Base-by-base conservation (phyloP, 2,329 filamentous ascomycete species). In the Parastagonospora avenae region DNA sequence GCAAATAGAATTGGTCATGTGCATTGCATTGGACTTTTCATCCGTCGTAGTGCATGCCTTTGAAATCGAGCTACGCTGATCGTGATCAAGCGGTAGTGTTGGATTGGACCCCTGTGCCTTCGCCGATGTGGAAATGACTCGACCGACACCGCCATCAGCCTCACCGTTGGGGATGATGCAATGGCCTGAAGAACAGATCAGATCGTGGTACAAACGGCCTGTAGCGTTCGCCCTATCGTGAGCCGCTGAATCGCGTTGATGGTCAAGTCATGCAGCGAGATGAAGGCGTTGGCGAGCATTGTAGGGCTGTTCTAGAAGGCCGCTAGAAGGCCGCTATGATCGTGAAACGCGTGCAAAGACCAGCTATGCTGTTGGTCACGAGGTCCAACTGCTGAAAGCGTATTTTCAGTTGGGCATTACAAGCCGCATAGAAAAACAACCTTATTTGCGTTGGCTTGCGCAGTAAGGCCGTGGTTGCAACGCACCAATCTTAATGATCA, bases 241-340 rank as follows among this genome's bases (percentile, higher is more conserved):
- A 40, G 47, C 42, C 19, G 27, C 48, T 46, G 56, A 60, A 53
- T 59, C 50, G 55, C 55, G 54, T 48, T 40, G 42, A 42, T 39
- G 41, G 12, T 16, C 19, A 39, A 24, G n/a, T 37, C 28, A 33
- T 43, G 42, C 51, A 60, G 56, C 59, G 60, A 67, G 36, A 64
- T 67, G 56, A 65, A 60, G 58, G 54, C 29, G 50, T 59, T 57
- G 66, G 64, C 59, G 66, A 67, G 57, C 33, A 62, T 39, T 56
- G 42, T 50, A 58, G 46, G 54, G 53, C 49, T 8, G 12, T 65
- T 67, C 65, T 64, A 45, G 65, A 66, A 67, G 47, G 50, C 48
- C 57, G 59, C 64, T 68, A 67, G 66, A 70, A 68, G 57, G 52
- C 31, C 49, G 45, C 62, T 67, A 66, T 46, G 5, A 52, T 60